Evolutionary conservation across 2,329 filamentous ascomycete species (phyloP).

Genomic region (Alternaria infectoria): DNA sequence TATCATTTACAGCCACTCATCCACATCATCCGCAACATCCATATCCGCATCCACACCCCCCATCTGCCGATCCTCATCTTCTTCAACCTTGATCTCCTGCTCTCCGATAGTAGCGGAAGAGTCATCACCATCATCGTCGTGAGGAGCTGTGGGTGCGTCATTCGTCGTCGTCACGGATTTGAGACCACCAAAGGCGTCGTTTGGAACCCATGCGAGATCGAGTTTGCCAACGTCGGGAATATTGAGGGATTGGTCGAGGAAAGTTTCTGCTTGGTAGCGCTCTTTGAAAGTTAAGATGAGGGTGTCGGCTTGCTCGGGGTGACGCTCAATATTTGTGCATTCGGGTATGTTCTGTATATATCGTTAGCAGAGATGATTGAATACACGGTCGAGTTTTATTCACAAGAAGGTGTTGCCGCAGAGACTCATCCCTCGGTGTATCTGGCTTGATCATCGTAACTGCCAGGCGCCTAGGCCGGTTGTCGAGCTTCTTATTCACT

Average conservation of each 20-base stretch:
- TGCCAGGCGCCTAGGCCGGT: slow-evolving; percentile 72
- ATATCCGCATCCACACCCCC: slow-evolving; percentile 28
- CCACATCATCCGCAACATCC: slow-evolving; percentile 46
- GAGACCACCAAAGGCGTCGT: slow-evolving; percentile 28
- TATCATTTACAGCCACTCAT: slow-evolving; percentile 34
- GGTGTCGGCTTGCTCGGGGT: slow-evolving; percentile 47
- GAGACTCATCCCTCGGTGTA: slow-evolving; percentile 66
- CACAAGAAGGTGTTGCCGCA: slow-evolving; percentile 72
- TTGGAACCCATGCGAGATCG: slow-evolving; percentile 69
- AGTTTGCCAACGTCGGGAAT: slow-evolving; percentile 70
- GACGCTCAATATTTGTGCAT: slow-evolving; percentile 45
- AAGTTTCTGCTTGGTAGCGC: slow-evolving; percentile 70
- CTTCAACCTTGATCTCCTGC: slow-evolving; percentile 5
- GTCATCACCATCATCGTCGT: slow-evolving; percentile 19
- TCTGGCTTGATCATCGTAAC: slow-evolving; percentile 70
- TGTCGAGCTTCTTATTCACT: slow-evolving; percentile 70
- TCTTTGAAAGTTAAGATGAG: slow-evolving; percentile 53
- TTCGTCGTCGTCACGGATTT: slow-evolving; percentile 4
- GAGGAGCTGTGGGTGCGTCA: neutral
- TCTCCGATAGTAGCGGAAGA: slow-evolving; percentile 20
- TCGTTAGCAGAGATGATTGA: slow-evolving; percentile 1
- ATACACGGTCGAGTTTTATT: neutral
- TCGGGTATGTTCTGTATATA: slow-evolving; percentile 43
- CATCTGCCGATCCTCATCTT: slow-evolving; percentile 9
- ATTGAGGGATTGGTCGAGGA: slow-evolving; percentile 61